A percentile compares a stretch with the other conserved stretches of the same genome.
Evolutionary conservation across 2,329 filamentous ascomycete species (phyloP).

Genomic region (Colletotrichum chrysophilum): DNA sequence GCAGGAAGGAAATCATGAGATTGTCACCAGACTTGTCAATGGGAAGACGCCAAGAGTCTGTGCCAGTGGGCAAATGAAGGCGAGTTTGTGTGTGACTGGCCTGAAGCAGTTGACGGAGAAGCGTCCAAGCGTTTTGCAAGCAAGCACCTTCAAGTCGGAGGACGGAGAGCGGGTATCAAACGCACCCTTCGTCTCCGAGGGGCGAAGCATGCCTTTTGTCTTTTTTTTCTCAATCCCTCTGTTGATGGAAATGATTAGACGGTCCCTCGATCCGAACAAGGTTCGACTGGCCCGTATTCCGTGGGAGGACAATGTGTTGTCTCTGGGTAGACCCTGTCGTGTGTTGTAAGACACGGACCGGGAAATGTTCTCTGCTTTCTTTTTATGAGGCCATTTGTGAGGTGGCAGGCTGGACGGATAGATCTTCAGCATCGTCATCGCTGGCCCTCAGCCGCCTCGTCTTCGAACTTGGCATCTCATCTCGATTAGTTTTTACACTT

Average conservation of each 20-base stretch:
- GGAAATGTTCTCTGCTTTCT: not conserved
- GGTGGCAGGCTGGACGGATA: not conserved
- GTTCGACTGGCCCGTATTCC: not conserved
- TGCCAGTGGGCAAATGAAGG: not conserved
- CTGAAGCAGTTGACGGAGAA: conserved; percentile 1
- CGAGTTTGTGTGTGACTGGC: not conserved
- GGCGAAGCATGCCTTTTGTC: not conserved
- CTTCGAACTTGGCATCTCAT: not conserved
- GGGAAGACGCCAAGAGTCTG: not conserved
- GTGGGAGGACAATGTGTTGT: not conserved
- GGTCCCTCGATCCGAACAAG: not conserved
- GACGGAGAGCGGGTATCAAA: conserved; percentile 8
- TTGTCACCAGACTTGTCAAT: not conserved
- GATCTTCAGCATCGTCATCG: not conserved
- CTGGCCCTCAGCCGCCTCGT: not conserved
- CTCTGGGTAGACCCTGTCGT: not conserved
- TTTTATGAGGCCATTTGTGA: not conserved
- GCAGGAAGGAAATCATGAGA: not conserved
- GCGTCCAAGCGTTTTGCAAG: not conserved
- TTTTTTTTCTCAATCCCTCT: not conserved
- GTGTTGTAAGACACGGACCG: not conserved
- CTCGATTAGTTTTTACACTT: not conserved
- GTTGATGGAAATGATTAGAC: not conserved
- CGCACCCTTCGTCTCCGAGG: conserved; percentile 1
- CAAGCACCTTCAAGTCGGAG: not conserved